Evolutionary conservation across 2,329 filamentous ascomycete species (phyloP), one percentile per base, ranked within the genome.

Genomic region (Aspergillus neotritici): DNA sequence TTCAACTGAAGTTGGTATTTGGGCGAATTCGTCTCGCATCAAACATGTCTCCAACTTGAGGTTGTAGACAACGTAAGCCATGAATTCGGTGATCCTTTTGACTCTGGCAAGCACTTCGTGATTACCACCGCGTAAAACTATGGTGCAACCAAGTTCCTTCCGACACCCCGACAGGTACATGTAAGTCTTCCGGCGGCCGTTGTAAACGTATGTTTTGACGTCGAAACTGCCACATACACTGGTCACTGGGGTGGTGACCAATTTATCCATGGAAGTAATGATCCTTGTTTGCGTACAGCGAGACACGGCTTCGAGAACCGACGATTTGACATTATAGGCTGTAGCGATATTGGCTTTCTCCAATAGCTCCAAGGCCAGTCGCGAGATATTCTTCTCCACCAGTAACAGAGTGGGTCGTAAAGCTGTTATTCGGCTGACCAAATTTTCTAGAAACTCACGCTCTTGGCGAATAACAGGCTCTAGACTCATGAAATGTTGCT

Each of bases 21-120:
- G 80, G 12, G 94, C 85, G 54, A 88, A 94, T 57, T 94, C 90
- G 63, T 98, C 93, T 40, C 87, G 80, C 78, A 98, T 87, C 35
- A 98, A 73, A 55, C 87, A 95, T 1, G 93, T 95, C 67, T 98
- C 93, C 11, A 98, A 76, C 61, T 94, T 95, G 41, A 98, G 75
- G 57, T 96, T 98, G 68, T 98, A 98, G 10, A 97, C 90, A 14
- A 98, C 94, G 55, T 97, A 98, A 31, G 94, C 86, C 91, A 98
- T 96, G 61, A 98, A 97, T 62, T 98, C 93, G 9, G 91, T 93
- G 53, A 98, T 93, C 40, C 82, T 80, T 68, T 98, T 98, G 65
- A 98, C 82, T 55, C 83, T 86, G 1, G 81, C 74, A 13, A 98
- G 75, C 0, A 82, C 74, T 37, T 79, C 71, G 25, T 82, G 83